These are phyloP conservation scores for Colletotrichum endophyticum DNA, from an alignment of 2,329 filamentous ascomycete genomes.

Conservation along the genomic window DNA sequence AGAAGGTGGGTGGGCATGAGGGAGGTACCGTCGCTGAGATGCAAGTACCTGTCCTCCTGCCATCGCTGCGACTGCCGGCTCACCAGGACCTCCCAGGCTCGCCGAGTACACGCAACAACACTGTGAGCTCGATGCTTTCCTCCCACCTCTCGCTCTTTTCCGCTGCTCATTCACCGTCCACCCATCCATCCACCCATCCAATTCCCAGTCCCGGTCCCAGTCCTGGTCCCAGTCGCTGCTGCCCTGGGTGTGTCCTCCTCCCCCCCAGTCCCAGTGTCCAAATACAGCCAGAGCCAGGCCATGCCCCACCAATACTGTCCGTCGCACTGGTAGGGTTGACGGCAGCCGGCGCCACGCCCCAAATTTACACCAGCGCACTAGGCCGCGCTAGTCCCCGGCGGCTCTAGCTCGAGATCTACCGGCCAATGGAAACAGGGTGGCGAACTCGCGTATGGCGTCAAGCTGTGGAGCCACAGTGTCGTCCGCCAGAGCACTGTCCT, in stretches of 20 bases:
- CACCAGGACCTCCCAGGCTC: not conserved
- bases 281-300: not conserved
- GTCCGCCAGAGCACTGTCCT: not conserved
- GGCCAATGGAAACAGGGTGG: slow-evolving; percentile 20
- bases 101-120: not conserved
- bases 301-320: slow-evolving; percentile 7
- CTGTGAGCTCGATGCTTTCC: not conserved
- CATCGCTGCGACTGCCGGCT: not conserved
- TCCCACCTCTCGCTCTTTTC: not conserved
- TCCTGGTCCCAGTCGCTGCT: not conserved
- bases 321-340: slow-evolving; percentile 18
- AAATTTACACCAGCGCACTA: slow-evolving; percentile 19
- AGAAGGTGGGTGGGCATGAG: not conserved
- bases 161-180: not conserved
- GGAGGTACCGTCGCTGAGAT: not conserved
- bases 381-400: slow-evolving; percentile 4
- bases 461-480: slow-evolving; percentile 16
- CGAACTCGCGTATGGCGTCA: slow-evolving; percentile 22
- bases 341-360: slow-evolving; percentile 21
- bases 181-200: not conserved
- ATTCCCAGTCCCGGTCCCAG: not conserved
- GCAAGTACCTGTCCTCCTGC: not conserved
- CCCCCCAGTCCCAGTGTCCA: not conserved
- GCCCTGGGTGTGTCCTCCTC: not conserved
- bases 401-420: slow-evolving; percentile 8